phyloP scores from a whole-genome alignment of 129 eudicot species.

The Ambrosia artemisiifolia region DNA sequence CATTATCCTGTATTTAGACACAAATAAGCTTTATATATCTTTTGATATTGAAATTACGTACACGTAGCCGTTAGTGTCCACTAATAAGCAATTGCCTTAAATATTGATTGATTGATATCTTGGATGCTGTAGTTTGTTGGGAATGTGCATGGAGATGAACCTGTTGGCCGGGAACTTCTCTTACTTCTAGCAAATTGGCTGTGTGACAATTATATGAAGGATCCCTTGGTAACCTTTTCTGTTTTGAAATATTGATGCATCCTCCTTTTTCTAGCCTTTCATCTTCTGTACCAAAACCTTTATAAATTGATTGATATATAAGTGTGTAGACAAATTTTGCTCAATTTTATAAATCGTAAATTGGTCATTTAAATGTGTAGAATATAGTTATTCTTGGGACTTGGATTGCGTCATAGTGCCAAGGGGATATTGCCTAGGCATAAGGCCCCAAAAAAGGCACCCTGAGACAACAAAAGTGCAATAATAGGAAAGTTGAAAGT shows the following conservation, averaged over 20 bases:
- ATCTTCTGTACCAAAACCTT: not conserved
- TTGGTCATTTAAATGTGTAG: not conserved
- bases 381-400: not conserved
- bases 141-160: conserved; percentile 99
- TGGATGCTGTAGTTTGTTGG: conserved; percentile 69
- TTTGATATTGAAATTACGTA: too few species aligned
- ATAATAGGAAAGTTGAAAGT: too few species aligned
- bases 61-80: too few species aligned
- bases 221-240: conserved; percentile 69
- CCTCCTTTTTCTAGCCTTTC: not conserved
- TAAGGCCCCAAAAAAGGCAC: too few species aligned
- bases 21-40: too few species aligned
- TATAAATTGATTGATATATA: not conserved
- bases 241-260: conserved; percentile 6
- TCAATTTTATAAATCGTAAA: not conserved
- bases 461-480: too few species aligned
- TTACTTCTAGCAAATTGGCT: conserved; percentile 87
- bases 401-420: too few species aligned
- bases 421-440: too few species aligned
- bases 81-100: not conserved
- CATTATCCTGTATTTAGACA: too few species aligned
- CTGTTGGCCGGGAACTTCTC: conserved; percentile 95
- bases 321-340: not conserved
- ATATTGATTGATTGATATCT: conserved; percentile 24
- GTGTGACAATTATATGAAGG: conserved; percentile 86